Conservation (phyloP, 2,329 filamentous ascomycete genomes). For the Apiospora saccharicola region DNA sequence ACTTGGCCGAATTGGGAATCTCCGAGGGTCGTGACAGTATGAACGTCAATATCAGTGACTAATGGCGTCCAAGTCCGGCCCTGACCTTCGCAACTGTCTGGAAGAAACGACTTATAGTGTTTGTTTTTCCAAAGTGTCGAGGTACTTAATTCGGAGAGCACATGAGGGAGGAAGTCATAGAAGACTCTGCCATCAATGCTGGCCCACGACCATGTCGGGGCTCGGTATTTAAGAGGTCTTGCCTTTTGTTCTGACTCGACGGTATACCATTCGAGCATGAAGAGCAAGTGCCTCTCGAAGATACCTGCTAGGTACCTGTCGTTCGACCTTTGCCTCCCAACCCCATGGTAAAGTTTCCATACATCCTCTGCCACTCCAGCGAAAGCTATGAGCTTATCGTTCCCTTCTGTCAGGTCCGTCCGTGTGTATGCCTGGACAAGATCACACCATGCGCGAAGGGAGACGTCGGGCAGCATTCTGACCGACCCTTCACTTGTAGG, state of each 20-base stretch:
- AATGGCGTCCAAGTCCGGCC: too few species aligned
- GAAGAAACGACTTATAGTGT: too few species aligned
- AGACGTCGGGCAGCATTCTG: conserved; percentile 4
- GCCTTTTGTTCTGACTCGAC: too few species aligned
- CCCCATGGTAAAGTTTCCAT: background rate
- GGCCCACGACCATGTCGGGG: conserved; percentile 25
- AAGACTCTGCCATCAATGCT: conserved; percentile 20
- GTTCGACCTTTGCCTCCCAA: background rate
- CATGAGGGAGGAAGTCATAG: conserved; percentile 13
- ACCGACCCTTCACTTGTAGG: background rate
- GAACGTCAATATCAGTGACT: background rate
- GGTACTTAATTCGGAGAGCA: background rate
- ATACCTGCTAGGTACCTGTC: conserved; percentile 14
- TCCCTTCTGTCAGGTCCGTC: background rate
- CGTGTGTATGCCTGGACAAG: conserved; percentile 22
- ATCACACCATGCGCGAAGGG: conserved; percentile 23
- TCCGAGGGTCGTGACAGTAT: background rate
- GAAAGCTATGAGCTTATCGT: conserved; percentile 24
- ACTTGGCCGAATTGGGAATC: background rate
- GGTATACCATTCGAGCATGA: conserved; percentile 19
- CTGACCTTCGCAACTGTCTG: too few species aligned
- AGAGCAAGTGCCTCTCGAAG: background rate
- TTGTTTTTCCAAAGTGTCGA: too few species aligned
- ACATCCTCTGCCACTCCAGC: conserved; percentile 21
- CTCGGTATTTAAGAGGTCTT: too few species aligned